A percentile compares a stretch with the other conserved stretches of the same genome.
These are phyloP conservation scores for Tritrichomonas foetus DNA, from an alignment of 208 protist genomes.

Conservation along the genomic window DNA sequence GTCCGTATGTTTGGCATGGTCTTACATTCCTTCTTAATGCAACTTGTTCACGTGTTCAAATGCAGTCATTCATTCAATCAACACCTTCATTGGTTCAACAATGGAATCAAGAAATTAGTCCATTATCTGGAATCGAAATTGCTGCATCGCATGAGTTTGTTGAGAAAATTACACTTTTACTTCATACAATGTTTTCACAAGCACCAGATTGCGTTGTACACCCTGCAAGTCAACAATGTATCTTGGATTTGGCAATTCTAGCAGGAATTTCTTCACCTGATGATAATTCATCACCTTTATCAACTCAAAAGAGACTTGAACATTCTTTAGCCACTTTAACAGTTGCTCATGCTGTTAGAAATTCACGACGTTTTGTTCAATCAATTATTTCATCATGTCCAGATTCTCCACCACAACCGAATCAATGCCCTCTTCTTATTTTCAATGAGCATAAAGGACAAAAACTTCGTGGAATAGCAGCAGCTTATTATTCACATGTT, in stretches of 20 bases:
- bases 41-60: neutral
- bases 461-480: neutral
- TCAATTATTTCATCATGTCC: neutral
- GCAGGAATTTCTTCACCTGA: neutral
- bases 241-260: neutral
- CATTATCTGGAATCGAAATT: too few species aligned
- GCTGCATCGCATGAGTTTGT: neutral
- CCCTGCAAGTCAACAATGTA: neutral
- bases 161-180: neutral
- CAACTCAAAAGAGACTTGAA: neutral
- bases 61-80: neutral
- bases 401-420: neutral
- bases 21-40: neutral
- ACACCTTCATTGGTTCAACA: neutral
- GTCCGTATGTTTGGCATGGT: neutral
- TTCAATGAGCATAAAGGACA: neutral
- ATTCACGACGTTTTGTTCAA: neutral
- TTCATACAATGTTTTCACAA: neutral
- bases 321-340: neutral
- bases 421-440: neutral
- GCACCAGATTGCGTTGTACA: neutral
- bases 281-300: too few species aligned
- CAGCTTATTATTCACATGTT: slow-evolving; percentile 37
- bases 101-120: neutral
- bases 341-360: neutral